Conservation (phyloP, 2,329 filamentous ascomycete genomes). For the Aureobasidium sp. region DNA sequence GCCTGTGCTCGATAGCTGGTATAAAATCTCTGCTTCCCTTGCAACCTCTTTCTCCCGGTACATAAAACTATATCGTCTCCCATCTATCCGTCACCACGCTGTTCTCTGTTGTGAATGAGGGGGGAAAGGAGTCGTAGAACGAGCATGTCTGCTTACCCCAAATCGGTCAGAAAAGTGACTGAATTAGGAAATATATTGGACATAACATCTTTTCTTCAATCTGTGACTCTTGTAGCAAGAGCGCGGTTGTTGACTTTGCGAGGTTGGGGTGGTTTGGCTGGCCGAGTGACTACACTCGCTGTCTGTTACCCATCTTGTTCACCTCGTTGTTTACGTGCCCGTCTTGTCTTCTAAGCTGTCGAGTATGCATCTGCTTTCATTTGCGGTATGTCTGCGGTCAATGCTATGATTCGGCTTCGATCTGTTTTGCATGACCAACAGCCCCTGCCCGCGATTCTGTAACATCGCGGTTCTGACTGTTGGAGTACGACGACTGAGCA, state of each 20-base stretch:
- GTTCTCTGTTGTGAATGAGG: neutral
- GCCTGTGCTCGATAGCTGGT: neutral
- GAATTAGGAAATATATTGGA: neutral
- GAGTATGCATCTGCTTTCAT: too few species aligned
- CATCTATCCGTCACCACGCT: neutral
- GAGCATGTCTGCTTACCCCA: constrained; percentile 17
- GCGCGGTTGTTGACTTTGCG: neutral
- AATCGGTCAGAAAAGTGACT: constrained; percentile 7
- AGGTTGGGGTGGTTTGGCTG: too few species aligned
- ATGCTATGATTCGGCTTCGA: too few species aligned
- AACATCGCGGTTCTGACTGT: too few species aligned
- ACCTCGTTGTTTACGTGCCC: too few species aligned
- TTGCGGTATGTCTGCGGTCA: too few species aligned
- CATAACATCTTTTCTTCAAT: neutral
- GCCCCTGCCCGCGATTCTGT: neutral
- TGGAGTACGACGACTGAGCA: too few species aligned
- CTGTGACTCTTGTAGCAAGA: neutral
- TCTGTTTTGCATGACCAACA: too few species aligned
- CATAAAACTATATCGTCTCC: neutral
- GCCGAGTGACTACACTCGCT: too few species aligned
- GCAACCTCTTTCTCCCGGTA: constrained; percentile 11
- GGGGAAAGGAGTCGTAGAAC: constrained; percentile 16
- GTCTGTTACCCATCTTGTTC: too few species aligned
- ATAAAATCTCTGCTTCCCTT: constrained; percentile 9
- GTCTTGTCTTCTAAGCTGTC: too few species aligned